Evolutionary conservation across 257 asterid species (phyloP).

Genomic region (Penstemon davidsonii): DNA sequence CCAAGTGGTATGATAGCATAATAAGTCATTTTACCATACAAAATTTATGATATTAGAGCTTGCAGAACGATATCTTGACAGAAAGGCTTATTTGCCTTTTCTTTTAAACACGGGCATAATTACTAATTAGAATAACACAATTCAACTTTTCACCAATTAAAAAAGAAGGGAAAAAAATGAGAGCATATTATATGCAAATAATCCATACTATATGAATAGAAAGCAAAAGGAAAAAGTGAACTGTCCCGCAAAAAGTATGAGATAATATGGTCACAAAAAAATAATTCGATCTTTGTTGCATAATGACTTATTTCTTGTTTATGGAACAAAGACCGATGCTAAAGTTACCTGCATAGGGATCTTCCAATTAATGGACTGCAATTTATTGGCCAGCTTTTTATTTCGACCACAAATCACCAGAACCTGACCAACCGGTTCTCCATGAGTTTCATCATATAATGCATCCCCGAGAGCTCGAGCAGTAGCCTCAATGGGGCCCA

Average conservation of each 20-base stretch:
- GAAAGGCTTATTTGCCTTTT: no score
- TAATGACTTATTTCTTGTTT: background rate
- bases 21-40: no score
- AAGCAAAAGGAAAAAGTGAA: background rate
- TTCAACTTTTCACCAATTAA: no score
- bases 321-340: background rate
- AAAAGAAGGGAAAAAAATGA: no score
- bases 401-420: conserved; percentile 93
- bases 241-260: background rate
- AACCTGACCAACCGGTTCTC: conserved; percentile 83
- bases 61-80: no score
- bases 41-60: no score
- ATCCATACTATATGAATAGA: background rate
- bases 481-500: conserved; percentile 99
- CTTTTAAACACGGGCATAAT: no score
- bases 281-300: background rate
- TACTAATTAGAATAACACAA: no score
- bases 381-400: conserved; percentile 70
- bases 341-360: conserved; percentile 60
- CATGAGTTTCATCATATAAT: conserved; percentile 63
- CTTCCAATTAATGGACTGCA: conserved; percentile 79
- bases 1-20: no score
- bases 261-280: background rate
- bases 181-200: no score
- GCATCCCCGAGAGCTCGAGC: conserved; percentile 91